Evolutionary conservation across 2,329 filamentous ascomycete genomes (phyloP).

Genomic region (Canariomyces notabilis): DNA sequence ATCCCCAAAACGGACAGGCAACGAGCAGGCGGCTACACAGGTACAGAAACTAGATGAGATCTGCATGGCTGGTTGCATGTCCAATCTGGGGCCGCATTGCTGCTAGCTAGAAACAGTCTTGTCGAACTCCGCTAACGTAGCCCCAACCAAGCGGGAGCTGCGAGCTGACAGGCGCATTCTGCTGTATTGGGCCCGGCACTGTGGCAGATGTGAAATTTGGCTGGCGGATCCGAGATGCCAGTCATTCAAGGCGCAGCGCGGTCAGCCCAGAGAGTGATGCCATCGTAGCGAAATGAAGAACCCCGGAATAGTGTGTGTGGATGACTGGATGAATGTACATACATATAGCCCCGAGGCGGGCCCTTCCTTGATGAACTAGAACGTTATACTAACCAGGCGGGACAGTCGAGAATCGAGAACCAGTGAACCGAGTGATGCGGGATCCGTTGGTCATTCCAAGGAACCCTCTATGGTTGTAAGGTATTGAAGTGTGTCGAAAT

Average conservation of each 20-base stretch:
- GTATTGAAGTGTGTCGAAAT: too few relatives aligned
- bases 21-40: background rate
- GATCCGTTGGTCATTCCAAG: too few relatives aligned
- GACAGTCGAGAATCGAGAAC: background rate
- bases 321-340: too few relatives aligned
- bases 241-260: constrained; percentile 23
- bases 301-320: constrained; percentile 17
- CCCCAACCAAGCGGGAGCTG: background rate
- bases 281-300: constrained; percentile 16
- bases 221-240: constrained; percentile 17
- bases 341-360: constrained; percentile 17
- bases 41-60: constrained; percentile 5
- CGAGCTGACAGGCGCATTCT: constrained; percentile 4
- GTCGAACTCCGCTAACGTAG: background rate
- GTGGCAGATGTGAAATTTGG: background rate
- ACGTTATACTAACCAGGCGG: background rate
- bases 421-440: constrained; percentile 7
- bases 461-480: too few relatives aligned
- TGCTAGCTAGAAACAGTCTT: too few relatives aligned
- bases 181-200: background rate
- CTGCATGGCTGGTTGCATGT: background rate
- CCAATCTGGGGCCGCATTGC: too few relatives aligned
- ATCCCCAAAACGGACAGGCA: background rate
- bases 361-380: background rate
- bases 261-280: constrained; percentile 13